phyloP scores from a whole-genome alignment of 805 yeast species.

The Candida awuae region DNA sequence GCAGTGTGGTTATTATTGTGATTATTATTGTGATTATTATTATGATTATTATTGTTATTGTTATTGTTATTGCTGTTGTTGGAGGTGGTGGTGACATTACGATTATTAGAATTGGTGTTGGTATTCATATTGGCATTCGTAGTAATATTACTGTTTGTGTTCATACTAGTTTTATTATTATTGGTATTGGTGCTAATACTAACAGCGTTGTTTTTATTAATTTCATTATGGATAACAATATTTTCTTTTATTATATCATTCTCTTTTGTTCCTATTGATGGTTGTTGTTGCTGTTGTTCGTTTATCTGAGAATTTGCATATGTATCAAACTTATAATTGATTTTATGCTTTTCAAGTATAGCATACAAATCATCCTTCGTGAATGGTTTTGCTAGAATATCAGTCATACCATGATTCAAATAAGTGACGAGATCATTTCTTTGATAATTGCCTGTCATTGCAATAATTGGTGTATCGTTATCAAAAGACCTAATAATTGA shows the following conservation, averaged over 20 bases:
- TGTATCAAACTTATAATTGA: constrained; percentile 28
- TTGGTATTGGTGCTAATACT: too few relatives aligned
- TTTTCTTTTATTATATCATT: not conserved
- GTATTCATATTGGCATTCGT: not conserved
- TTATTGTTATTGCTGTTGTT: constrained; percentile 1
- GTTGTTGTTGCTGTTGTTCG: too few relatives aligned
- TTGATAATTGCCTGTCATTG: constrained; percentile 88
- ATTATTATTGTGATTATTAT: not conserved
- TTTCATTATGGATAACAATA: not conserved
- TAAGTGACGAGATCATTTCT: constrained; percentile 75
- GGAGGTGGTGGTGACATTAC: not conserved
- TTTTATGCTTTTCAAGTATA: constrained; percentile 67
- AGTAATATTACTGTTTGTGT: not conserved
- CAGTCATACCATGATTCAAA: constrained; percentile 84
- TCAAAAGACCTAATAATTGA: constrained; percentile 82
- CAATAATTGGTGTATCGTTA: constrained; percentile 79
- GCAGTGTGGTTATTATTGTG: not conserved
- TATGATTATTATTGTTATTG: not conserved
- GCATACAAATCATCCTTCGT: constrained; percentile 76
- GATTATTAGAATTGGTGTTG: not conserved
- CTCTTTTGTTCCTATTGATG: too few relatives aligned
- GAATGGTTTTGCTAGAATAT: constrained; percentile 89
- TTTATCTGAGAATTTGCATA: too few relatives aligned
- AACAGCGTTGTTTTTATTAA: too few relatives aligned
- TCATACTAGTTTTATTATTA: too few relatives aligned